Conservation (phyloP, 208 protist species). For the Trypanosoma congolense region DNA sequence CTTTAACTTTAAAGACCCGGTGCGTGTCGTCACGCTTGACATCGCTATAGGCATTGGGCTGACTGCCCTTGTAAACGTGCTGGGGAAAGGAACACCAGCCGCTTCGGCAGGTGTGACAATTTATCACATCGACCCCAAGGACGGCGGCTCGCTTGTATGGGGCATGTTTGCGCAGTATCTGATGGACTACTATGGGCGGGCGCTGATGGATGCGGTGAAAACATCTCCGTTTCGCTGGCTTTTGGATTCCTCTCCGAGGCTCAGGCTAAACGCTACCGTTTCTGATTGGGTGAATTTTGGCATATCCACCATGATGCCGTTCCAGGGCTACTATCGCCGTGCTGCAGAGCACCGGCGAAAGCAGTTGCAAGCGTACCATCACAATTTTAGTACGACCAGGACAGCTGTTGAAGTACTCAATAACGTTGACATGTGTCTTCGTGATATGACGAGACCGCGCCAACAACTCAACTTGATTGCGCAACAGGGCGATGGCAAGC, state of each 20-base stretch:
- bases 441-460: slow-evolving; percentile 24
- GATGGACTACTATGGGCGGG: slow-evolving; percentile 65
- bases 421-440: slow-evolving; percentile 15
- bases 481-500: background rate
- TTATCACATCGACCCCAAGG: background rate
- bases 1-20: slow-evolving; percentile 29
- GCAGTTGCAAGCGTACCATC: slow-evolving; percentile 8
- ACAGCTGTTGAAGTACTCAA: slow-evolving; percentile 3
- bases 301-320: slow-evolving; percentile 23
- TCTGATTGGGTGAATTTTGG: slow-evolving; percentile 28
- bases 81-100: background rate
- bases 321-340: slow-evolving; percentile 17
- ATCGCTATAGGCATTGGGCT: slow-evolving; percentile 50
- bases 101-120: slow-evolving; percentile 6
- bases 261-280: slow-evolving; percentile 20
- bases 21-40: slow-evolving; percentile 57
- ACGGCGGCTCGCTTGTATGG: slow-evolving; percentile 49
- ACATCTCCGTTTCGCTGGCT: slow-evolving; percentile 28
- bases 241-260: slow-evolving; percentile 13
- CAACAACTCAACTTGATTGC: slow-evolving; percentile 17
- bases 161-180: slow-evolving; percentile 74
- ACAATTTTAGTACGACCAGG: background rate
- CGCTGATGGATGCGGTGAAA: slow-evolving; percentile 17
- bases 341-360: slow-evolving; percentile 11
- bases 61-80: background rate